Base-by-base conservation (phyloP, 495 filamentous ascomycete genomes). In the Filosporella fistucella region DNA sequence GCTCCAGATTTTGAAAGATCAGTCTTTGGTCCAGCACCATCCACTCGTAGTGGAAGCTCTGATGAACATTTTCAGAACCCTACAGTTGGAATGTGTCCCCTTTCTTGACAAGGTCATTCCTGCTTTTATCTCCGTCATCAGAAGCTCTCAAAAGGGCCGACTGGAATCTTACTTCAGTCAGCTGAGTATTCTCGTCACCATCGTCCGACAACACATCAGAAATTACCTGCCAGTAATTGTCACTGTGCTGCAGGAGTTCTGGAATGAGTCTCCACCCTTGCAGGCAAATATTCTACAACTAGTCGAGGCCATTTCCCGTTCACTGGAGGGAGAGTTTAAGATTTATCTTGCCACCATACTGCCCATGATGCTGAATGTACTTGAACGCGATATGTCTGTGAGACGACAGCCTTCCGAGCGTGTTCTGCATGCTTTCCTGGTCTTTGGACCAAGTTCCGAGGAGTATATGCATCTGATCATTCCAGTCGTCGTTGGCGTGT, bases 381-480 rank as follows among this genome's bases (percentile, higher is more conserved):
- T 99, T n/a, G 93, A 97, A 50, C 80, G 86, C 50, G 90, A 96
- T 56, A 66, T 64, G n/a, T 80, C 82, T 5, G 73, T 74, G 2
- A 85, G 84, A 55, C 71, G 86, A 16, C 76, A 80, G 38, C 84
- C 91, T 11, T 91, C 87, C 0, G 89, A 95, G 63, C 89, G 84
- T 55, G 88, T 97, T 14, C 74, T 99, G 11, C 94, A 97, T 64
- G 88, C 91, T 2, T 93, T 99, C 59, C 70, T 97, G 30, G 84
- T 99, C 0, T 96, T 99, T 63, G 93, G 94, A n/a, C 82, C 89
- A 12, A 96, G 89, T 58, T 86, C 84, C 13, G 93, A 97, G 62
- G 91, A 96, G 62, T 96, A 97, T 65, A 97, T 99, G 93, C 93
- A 97, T 64, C 75, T 99, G 23, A 97, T 99, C 54, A 90, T 99